Conservation (phyloP, 768 basidiomycete genomes). For the Dentipellis fragilis region DNA sequence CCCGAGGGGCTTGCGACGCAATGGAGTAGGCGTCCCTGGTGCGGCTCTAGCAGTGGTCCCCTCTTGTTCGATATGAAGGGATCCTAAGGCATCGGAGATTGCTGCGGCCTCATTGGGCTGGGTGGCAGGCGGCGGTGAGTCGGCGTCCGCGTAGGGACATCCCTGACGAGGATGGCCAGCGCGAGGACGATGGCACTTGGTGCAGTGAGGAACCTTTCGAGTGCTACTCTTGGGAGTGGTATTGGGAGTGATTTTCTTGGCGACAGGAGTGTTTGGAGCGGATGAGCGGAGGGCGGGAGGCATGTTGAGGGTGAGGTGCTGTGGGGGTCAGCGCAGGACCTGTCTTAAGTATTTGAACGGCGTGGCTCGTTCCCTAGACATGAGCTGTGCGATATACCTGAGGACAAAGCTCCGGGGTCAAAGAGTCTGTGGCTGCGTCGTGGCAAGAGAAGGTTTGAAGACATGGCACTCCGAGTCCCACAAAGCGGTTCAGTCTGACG, state of each 20-base stretch:
- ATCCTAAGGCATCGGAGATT: slow-evolving; percentile 6
- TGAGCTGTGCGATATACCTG: background rate
- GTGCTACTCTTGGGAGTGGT: slow-evolving; percentile 28
- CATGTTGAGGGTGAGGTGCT: slow-evolving; percentile 3
- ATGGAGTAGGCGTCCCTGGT: slow-evolving; percentile 16
- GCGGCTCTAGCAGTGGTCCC: slow-evolving; percentile 10
- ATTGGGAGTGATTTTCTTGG: slow-evolving; percentile 3
- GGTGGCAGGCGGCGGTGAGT: background rate
- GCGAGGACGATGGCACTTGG: slow-evolving; percentile 44
- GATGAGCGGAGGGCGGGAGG: slow-evolving; percentile 7
- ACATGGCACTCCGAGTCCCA: no score
- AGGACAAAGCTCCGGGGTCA: background rate
- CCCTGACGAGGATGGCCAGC: slow-evolving; percentile 58
- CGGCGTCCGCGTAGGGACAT: slow-evolving; percentile 31
- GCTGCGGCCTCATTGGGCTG: background rate
- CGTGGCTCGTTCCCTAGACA: background rate
- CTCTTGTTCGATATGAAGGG: slow-evolving; percentile 9
- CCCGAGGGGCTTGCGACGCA: slow-evolving; percentile 16
- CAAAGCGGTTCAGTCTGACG: background rate
- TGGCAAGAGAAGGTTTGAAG: no score
- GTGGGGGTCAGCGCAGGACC: background rate
- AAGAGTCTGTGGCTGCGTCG: background rate
- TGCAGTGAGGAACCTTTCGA: slow-evolving; percentile 44
- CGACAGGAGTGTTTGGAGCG: background rate
- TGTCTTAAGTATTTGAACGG: background rate